Base-by-base conservation (phyloP, 2,329 filamentous ascomycete species). In the Fusarium sp. region DNA sequence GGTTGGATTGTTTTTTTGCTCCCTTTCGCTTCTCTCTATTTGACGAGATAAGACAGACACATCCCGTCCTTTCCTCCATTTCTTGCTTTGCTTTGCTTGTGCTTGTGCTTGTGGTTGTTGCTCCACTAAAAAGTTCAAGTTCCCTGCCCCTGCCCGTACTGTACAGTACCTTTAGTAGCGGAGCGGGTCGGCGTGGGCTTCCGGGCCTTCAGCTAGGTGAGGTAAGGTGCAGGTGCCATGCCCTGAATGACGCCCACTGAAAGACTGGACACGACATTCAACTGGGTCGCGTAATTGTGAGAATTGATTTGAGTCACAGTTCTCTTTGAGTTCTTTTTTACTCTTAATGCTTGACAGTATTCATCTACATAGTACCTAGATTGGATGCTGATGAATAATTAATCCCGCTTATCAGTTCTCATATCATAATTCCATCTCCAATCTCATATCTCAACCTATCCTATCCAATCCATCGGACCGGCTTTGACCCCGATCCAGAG, bases 101-200 rank as follows among this genome's bases (percentile, higher is more conserved):
- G 26, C 11, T 28, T 69, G 57, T 62, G 65, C 42, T 58, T 67
- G 48, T 53, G 49, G 34, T 51, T 41, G 23, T 11, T 41, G 51
- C 60, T 41, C 70, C 70, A 69, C 69, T 72, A 70, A 69, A 71
- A 69, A 71, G 69, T 74, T 74, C 50, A 62, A 62, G 50, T 44
- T 70, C 43, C 57, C 28, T 54, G 57, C 52, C 52, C 45, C 28
- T 54, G 57, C 52, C 52, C 45, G 31, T 14, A 26, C 25, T 26
- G 25, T 26, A 21, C n/a, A 4, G 21, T 21, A 34, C 49, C 43
- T 62, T 61, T 51, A n/a, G 56, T 69, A 70, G 67, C 54, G 54
- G 67, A 59, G 67, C 63, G 67, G 67, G 67, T 71, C 67, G 48
- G 64, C 67, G 61, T 69, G 67, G 52, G 65, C 54, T 55, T 70